Conservation (phyloP, 177 flowering plant species). For the Vitis hybrid region DNA sequence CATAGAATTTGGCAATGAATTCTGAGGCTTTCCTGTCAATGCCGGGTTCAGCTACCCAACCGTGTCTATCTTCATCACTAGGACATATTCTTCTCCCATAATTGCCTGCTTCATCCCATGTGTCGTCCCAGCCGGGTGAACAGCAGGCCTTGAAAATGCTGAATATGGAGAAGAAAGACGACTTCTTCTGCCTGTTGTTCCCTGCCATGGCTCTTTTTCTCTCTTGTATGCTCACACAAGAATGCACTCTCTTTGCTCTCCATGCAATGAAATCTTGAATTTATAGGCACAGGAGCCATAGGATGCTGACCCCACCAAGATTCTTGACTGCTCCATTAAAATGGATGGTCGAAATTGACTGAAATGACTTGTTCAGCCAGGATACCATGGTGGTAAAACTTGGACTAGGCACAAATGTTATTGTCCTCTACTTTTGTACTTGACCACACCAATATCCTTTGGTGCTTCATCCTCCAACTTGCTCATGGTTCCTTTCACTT, state of each 20-base stretch:
- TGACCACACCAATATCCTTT: too few relatives aligned
- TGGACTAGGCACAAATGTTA: too few relatives aligned
- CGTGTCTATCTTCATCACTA: neutral
- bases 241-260: too few relatives aligned
- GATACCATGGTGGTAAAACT: too few relatives aligned
- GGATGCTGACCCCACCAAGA: too few relatives aligned
- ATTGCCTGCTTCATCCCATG: neutral
- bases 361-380: too few relatives aligned
- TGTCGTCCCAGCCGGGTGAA: neutral
- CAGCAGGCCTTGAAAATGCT: neutral
- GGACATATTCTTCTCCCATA: neutral
- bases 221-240: neutral
- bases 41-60: conserved; percentile 21
- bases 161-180: neutral
- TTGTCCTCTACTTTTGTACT: too few relatives aligned
- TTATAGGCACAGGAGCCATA: too few relatives aligned
- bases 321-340: too few relatives aligned
- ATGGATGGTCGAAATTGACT: too few relatives aligned
- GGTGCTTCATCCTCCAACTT: neutral
- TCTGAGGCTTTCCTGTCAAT: conserved; percentile 24
- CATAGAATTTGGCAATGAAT: conserved; percentile 25
- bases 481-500: neutral
- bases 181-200: neutral
- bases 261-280: too few relatives aligned
- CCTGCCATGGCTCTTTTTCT: neutral